Percentiles rank a stretch among this genome's conserved stretches.
These are phyloP conservation scores for Dendrobium chrysotoxum DNA, from an alignment of 106 monocot species.

Conservation along the genomic window DNA sequence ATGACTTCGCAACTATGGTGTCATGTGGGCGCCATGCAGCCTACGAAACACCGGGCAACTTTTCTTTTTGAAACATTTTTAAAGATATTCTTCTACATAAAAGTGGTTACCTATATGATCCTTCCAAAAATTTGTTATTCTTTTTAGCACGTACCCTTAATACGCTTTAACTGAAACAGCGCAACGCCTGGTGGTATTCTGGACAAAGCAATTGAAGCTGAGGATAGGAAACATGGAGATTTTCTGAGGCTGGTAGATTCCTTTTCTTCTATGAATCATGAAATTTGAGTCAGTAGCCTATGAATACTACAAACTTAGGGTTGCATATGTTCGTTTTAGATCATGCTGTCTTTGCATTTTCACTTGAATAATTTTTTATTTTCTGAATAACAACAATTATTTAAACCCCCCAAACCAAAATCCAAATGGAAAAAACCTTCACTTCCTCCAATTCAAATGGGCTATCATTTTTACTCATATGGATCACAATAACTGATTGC, in stretches of 20 bases:
- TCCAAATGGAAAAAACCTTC: background rate
- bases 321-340: background rate
- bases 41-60: too few species aligned
- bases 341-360: too few species aligned
- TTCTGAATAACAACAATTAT: background rate
- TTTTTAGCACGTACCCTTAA: background rate
- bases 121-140: too few species aligned
- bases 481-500: background rate
- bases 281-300: background rate
- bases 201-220: conserved; percentile 70
- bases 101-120: too few species aligned
- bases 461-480: background rate
- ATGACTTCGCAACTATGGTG: too few species aligned
- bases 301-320: background rate
- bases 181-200: conserved; percentile 66
- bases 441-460: background rate
- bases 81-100: too few species aligned
- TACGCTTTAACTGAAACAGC: conserved; percentile 19
- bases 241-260: conserved; percentile 56
- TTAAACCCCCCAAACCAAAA: background rate
- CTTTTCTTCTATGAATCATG: background rate
- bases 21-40: too few species aligned
- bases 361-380: too few species aligned
- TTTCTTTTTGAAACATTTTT: too few species aligned
- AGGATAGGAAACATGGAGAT: conserved; percentile 71